Percentiles rank a stretch among this genome's conserved stretches.
phyloP scores from a whole-genome alignment of 139 green algal species.

The Chlamydomonas asymmetrica region DNA sequence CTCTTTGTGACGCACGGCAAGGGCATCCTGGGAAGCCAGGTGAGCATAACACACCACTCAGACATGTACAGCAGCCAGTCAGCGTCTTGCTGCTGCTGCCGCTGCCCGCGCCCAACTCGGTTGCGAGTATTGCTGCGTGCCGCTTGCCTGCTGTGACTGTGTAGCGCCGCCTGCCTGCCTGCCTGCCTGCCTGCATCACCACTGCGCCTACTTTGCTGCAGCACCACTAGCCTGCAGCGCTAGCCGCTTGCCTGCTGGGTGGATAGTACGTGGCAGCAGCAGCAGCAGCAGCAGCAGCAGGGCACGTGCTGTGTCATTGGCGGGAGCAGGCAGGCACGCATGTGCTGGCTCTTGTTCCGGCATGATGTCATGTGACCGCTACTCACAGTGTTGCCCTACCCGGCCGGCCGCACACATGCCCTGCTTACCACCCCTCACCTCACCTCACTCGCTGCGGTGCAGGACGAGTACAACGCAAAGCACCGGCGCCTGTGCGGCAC shows the following conservation, averaged over 20 bases:
- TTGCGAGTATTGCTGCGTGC: no score
- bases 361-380: not conserved
- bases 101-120: not conserved
- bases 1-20: conserved; percentile 70
- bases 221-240: no score
- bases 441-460: not conserved
- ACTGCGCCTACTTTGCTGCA: no score
- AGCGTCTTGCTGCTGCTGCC: not conserved
- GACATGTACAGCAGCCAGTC: not conserved
- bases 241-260: no score
- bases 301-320: no score
- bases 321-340: not conserved
- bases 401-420: not conserved
- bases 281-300: no score
- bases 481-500: conserved; percentile 68
- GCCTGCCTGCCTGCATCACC: no score
- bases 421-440: not conserved
- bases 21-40: conserved; percentile 67
- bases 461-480: conserved; percentile 68
- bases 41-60: conserved; percentile 29
- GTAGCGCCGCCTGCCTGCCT: not conserved
- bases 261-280: no score
- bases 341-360: not conserved
- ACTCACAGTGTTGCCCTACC: no score
- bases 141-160: not conserved